Conservation (phyloP, 2,329 filamentous ascomycete species). For the Penicillium olsonii region DNA sequence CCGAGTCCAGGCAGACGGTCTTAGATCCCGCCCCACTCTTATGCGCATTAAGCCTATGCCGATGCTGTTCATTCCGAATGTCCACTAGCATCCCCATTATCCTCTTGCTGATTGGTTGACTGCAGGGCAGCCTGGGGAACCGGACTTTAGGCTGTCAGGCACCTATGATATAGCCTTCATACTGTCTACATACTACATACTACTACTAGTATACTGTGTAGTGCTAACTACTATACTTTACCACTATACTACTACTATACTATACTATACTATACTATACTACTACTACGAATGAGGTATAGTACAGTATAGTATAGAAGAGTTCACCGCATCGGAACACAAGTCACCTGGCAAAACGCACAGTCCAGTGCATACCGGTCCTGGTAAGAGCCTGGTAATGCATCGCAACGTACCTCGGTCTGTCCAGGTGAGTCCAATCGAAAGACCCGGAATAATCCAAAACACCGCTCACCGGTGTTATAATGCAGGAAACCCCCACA, state of each 20-base stretch:
- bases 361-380: too few relatives aligned
- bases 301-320: too few relatives aligned
- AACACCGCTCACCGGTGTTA: constrained; percentile 61
- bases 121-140: constrained; percentile 12
- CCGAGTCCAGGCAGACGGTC: constrained; percentile 1
- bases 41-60: neutral
- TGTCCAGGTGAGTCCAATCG: constrained; percentile 6
- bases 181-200: too few relatives aligned
- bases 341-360: too few relatives aligned
- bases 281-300: too few relatives aligned
- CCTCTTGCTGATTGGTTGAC: constrained; percentile 11
- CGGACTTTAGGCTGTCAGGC: constrained; percentile 12
- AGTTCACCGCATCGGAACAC: too few relatives aligned
- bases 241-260: too few relatives aligned
- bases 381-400: too few relatives aligned
- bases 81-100: constrained; percentile 1
- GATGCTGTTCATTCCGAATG: neutral
- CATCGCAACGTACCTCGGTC: constrained; percentile 21
- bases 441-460: neutral
- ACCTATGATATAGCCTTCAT: too few relatives aligned
- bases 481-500: constrained; percentile 70
- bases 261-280: too few relatives aligned
- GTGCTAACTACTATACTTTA: too few relatives aligned
- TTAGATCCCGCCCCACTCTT: constrained; percentile 5
- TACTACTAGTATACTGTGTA: too few relatives aligned